Base-by-base conservation (phyloP, 176 grass and related monocot species). In the Lolium multiflorum region DNA sequence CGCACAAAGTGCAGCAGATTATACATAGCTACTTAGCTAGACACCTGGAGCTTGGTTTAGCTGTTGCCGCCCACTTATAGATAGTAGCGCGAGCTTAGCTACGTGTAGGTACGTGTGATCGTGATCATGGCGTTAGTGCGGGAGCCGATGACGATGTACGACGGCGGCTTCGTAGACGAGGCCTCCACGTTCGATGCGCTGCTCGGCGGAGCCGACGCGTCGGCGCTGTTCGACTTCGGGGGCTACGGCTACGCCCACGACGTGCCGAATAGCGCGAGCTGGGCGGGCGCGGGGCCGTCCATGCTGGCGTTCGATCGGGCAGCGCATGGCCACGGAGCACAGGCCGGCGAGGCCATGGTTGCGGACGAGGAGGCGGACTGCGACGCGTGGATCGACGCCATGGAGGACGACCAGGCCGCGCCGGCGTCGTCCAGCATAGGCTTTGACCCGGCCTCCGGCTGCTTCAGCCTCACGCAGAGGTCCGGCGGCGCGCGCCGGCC, bases 301-400 rank as follows among this genome's bases (percentile, higher is more conserved):
- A 47, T 98, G 17, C 90, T 95, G 56, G 71, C 83, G 52, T 95
- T 95, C 78, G 80, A 89, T 25, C 81, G 61, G 9, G 68, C 73
- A 4, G 11, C 37, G 13, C 86, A 1, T 2, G 76, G 49, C 12
- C 31, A 55, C 46, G 77, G 47, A 2, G 62, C 25, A 3, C 62
- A 69, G 49, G 58, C 31, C 31, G 31, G 2, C 2, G 31, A 1
- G 31, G 31, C 31, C 2, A 3, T 35, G 31, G 31, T 72, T 3
- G 66, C 2, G 20, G 65, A 26, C 0, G 76, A 89, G 54, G 91
- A 88, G 44, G 9, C 9, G 9, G 86, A 89, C 18, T 84, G 78
- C 57, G 91, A 85, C 61, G 68, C 77, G 43, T 98, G 93, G 96
- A 95, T 95, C 68, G 90, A 98, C 41, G 82, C 60, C 8, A 77